Percentiles rank a stretch among this genome's conserved stretches.
phyloP scores from a whole-genome alignment of 768 basidiomycete genomes.

The Rhodotorula paludigena region DNA sequence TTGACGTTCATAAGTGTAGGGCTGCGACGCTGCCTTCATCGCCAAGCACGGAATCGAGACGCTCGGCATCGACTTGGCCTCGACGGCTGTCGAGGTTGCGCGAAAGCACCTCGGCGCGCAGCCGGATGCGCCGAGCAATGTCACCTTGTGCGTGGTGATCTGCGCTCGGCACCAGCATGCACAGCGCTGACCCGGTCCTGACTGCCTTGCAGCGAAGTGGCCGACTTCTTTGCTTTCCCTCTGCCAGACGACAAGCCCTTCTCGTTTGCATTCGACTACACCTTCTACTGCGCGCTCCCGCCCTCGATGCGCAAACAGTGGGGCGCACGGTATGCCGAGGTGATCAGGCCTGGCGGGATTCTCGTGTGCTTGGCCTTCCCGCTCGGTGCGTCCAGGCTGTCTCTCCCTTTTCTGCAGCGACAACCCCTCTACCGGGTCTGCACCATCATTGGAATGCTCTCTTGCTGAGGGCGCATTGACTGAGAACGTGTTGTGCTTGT shows the following conservation, averaged over 20 bases:
- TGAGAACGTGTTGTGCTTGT: rapidly evolving
- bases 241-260: constrained; percentile 47
- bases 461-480: too few relatives aligned
- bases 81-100: constrained; percentile 56
- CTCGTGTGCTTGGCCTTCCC: constrained; percentile 62
- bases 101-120: constrained; percentile 47
- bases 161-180: too few relatives aligned
- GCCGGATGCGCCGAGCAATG: constrained; percentile 9
- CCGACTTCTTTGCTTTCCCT: constrained; percentile 58
- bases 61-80: constrained; percentile 58
- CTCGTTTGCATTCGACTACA: constrained; percentile 64
- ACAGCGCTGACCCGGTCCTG: neutral
- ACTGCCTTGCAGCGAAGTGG: constrained; percentile 46
- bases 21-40: constrained; percentile 60
- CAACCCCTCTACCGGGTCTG: too few relatives aligned
- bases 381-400: constrained; percentile 44
- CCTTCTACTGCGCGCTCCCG: constrained; percentile 71
- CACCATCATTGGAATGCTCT: too few relatives aligned
- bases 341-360: constrained; percentile 61
- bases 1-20: too few relatives aligned
- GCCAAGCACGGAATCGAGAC: constrained; percentile 55
- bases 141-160: constrained; percentile 16
- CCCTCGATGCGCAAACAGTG: constrained; percentile 57
- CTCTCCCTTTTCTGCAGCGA: too few relatives aligned
- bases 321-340: constrained; percentile 57